These are phyloP conservation scores for Alternaria consortialis DNA, from an alignment of 2,329 filamentous ascomycete genomes.

Conservation along the genomic window DNA sequence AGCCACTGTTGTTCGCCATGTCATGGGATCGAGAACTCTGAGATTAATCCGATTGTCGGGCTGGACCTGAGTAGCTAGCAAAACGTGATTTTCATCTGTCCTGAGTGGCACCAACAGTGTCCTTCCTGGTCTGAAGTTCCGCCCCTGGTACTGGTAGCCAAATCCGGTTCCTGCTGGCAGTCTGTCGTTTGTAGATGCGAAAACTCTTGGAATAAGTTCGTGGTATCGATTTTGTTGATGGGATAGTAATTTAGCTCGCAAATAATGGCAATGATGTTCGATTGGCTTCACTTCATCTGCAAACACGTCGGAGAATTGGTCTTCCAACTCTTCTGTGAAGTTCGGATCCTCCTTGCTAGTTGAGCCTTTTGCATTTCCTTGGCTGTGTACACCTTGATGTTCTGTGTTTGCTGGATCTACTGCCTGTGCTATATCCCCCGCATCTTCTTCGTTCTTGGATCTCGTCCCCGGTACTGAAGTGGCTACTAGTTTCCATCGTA, in stretches of 20 bases:
- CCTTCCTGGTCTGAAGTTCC: conserved; percentile 11
- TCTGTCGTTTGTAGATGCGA: conserved; percentile 17
- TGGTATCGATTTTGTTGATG: not conserved
- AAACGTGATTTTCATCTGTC: not conserved
- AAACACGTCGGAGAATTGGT: conserved; percentile 8
- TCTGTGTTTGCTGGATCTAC: not conserved
- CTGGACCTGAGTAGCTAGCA: conserved; percentile 5
- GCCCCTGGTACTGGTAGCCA: conserved; percentile 6
- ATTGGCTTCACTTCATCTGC: conserved; percentile 3
- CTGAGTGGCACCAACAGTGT: no score
- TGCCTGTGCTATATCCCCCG: not conserved
- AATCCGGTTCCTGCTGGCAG: conserved; percentile 12
- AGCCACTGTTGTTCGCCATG: conserved; percentile 4
- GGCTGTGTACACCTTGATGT: not conserved
- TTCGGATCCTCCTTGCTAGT: no score
- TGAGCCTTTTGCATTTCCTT: not conserved
- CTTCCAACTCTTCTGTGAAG: no score
- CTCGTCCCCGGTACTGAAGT: not conserved
- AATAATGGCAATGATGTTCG: not conserved
- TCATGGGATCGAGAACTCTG: conserved; percentile 16
- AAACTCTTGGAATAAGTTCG: conserved; percentile 14
- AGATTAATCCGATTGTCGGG: conserved; percentile 8
- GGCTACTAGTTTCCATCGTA: conserved; percentile 2
- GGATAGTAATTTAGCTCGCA: not conserved
- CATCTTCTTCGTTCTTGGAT: not conserved